Evolutionary conservation across 2,329 filamentous ascomycete genomes (phyloP), one percentile per base, ranked within the genome.

Genomic region (Alternaria brassicae): DNA sequence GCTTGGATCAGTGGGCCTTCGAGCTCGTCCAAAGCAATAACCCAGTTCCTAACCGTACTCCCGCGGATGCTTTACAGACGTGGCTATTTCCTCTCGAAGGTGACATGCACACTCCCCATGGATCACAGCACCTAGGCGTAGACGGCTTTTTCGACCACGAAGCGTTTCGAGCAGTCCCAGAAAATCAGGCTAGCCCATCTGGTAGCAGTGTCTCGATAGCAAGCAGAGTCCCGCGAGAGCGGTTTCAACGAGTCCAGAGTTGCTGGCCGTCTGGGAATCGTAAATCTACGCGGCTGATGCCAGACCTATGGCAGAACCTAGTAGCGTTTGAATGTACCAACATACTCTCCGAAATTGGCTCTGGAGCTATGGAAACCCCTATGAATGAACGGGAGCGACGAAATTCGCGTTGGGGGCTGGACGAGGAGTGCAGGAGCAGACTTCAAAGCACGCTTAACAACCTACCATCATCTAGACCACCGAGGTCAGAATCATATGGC

Each of bases 381-480:
- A 68, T 70, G 34, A 72, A 69, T 37, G 69, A 72, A 61, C 61
- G 68, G 10, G 72, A 76, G 50, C 65, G 69, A 39, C 67, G 66
- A 28, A 77, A 71, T 23, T 76, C 74, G 28, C 66, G 76, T 41
- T 79, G 77, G 77, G 73, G 74, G 1, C 59, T 79, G 7, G 72
- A 77, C 25, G 69, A 77, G 21, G 69, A 74, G 28, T 79, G 80
- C 19, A 70, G 81, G 40, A 77, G 80, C 47, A 78, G 79, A 45
- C 72, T 83, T 47, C 67, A 80, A 50, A 63, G 66, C 19, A 60
- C 69, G 34, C 50, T 75, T 42, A 71, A 69, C 40, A 73, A 71
- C 53, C 65, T 67, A 8, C 65, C 72, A 4, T 62, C 69, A 32
- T 58, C 66, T 10, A 61, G 62, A 9, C 67, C 56, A 4, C 44